phyloP scores from a whole-genome alignment of 2,329 filamentous ascomycete genomes.

The Botryotinia convoluta region DNA sequence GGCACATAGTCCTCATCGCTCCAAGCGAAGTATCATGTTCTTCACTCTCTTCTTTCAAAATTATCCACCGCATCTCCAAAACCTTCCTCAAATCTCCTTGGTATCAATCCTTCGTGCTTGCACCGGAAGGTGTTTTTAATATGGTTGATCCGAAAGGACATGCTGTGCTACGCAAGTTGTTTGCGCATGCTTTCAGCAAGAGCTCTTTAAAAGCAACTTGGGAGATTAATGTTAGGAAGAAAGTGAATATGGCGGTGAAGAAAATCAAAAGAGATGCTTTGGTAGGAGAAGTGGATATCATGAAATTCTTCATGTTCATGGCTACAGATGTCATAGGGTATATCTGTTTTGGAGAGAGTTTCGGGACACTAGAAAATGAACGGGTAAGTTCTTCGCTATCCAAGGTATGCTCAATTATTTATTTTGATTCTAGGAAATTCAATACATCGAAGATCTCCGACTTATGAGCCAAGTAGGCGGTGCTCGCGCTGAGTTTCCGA shows the following conservation, averaged over 20 bases:
- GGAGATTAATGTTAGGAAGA: conserved; percentile 22
- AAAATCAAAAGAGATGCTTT: conserved; percentile 46
- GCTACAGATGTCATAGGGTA: conserved; percentile 54
- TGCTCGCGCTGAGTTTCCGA: background rate
- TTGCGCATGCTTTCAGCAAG: background rate
- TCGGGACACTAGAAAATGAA: conserved; percentile 50
- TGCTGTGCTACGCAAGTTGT: background rate
- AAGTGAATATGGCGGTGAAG: conserved; percentile 43
- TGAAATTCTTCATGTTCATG: conserved; percentile 55
- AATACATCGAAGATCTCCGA: background rate
- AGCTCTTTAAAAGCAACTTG: background rate
- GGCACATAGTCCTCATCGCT: background rate
- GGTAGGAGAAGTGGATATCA: conserved; percentile 44
- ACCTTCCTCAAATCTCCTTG: background rate
- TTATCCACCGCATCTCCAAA: conserved; percentile 1
- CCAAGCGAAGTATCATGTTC: background rate
- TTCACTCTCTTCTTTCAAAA: background rate
- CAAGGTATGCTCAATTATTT: rapidly evolving
- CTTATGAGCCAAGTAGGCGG: too few species aligned
- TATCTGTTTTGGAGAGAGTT: conserved; percentile 55
- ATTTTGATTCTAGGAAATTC: background rate
- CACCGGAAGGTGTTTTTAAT: background rate
- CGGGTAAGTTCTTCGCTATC: conserved; percentile 39
- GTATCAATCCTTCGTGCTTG: background rate
- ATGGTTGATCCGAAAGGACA: background rate